These are phyloP conservation scores for Teratosphaeriaceae sp. DNA, from an alignment of 2,329 filamentous ascomycete species.

Conservation along the genomic window DNA sequence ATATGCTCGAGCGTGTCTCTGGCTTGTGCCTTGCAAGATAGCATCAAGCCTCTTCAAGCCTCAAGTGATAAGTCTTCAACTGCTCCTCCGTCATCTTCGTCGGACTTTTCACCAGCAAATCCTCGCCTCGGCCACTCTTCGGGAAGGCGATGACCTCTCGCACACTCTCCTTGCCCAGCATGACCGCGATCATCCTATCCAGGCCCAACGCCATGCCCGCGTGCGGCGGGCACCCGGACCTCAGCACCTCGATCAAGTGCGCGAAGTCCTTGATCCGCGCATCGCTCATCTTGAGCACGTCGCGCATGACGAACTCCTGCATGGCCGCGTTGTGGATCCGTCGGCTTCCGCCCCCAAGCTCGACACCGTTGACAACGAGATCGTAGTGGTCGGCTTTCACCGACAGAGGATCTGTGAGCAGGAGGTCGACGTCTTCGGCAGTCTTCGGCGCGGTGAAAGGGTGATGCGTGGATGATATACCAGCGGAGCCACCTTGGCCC, in stretches of 20 bases:
- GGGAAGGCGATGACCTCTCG: conserved; percentile 96
- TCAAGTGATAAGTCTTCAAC: conserved; percentile 54
- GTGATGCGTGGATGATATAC: conserved; percentile 84
- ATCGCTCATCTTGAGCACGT: conserved; percentile 72
- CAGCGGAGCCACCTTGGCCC: conserved; percentile 74
- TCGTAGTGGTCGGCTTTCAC: conserved; percentile 89
- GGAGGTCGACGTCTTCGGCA: conserved; percentile 62
- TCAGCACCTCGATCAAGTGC: conserved; percentile 75
- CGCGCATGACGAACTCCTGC: conserved; percentile 77
- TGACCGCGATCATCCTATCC: conserved; percentile 73
- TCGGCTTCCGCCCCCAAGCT: conserved; percentile 85
- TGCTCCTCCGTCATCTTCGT: conserved; percentile 57
- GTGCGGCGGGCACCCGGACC: conserved; percentile 86
- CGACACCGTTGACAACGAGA: conserved; percentile 89
- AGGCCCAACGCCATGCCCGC: conserved; percentile 91
- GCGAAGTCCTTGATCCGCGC: conserved; percentile 71
- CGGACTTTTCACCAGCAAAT: conserved; percentile 74
- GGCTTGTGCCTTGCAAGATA: too few relatives aligned
- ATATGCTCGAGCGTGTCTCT: too few relatives aligned
- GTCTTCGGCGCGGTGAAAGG: conserved; percentile 87
- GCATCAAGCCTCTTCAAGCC: conserved; percentile 14
- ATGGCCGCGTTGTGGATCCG: conserved; percentile 81
- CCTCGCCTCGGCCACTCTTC: conserved; percentile 85
- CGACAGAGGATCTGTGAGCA: conserved; percentile 63
- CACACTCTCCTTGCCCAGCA: conserved; percentile 70